Evolutionary conservation across 2,329 filamentous ascomycete genomes (phyloP), one percentile per base, ranked within the genome.

Genomic region (Aspergillus carbonarius): DNA sequence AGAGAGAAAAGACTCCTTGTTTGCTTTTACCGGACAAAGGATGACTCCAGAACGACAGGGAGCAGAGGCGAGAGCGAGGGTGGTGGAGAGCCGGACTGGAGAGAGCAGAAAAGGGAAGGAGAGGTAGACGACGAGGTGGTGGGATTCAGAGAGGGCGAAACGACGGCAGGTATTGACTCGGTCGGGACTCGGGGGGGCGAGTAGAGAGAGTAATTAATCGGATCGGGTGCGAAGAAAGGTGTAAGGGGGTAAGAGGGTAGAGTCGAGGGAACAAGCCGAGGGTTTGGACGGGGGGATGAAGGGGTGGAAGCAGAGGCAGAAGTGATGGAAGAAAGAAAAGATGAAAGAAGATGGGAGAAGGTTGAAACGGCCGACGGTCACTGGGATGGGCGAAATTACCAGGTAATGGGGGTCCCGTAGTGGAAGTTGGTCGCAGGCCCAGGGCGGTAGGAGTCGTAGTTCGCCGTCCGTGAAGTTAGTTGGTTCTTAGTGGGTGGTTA

Each of bases 301-400:
- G 57, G 57, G 54, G 57, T 62, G 58, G 60, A 32, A 37, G 42
- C 47, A 34, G 48, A 58, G 39, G 30, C 15, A 48, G 44, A 48
- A 48, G 17, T 48, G 30, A 39, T 60, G 58, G 54, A 57, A 63
- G 55, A 61, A 34, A 51, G 55, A 60, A 55, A 63, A 59, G 59
- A 53, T 60, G 59, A 61, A 60, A 59, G 58, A 51, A 56, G 57
- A 56, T 55, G 51, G 63, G 57, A 48, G 58, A 65, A 59, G 30
- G 58, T 62, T 59, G 58, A 68, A 66, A 63, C 63, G 55, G 57
- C 59, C 57, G 61, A 58, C 47, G 59, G 53, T 60, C 49, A 60
- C 49, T 63, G 54, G 62, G 57, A 51, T 60, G 61, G 52, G 56
- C 57, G 55, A 59, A 57, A 60, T 56, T 59, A 54, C 47, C 57